A percentile compares a stretch with the other conserved stretches of the same genome.
These are phyloP conservation scores for Gossypium thurberi DNA, from an alignment of 345 rosid species.

Conservation along the genomic window DNA sequence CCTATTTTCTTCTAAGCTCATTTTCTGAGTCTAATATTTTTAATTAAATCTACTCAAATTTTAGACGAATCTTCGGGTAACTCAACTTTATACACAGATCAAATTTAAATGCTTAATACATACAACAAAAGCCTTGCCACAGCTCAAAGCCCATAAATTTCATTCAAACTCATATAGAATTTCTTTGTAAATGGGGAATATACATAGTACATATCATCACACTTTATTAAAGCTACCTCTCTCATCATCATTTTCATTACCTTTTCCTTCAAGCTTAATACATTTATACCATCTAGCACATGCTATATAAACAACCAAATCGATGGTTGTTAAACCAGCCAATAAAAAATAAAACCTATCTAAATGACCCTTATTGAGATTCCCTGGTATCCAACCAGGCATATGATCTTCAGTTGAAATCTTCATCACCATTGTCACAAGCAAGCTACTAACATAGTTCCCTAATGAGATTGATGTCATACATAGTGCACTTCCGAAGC, in stretches of 20 bases:
- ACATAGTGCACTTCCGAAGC: constrained; percentile 93
- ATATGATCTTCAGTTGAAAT: constrained; percentile 76
- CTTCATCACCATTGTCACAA: constrained; percentile 89
- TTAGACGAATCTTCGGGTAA: fast-evolving
- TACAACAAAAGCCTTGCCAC: not conserved
- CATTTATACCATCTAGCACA: constrained; percentile 88
- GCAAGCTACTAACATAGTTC: constrained; percentile 95
- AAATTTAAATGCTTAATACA: not conserved
- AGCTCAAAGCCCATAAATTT: not conserved
- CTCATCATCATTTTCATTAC: constrained; percentile 26
- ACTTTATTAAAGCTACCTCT: constrained; percentile 33
- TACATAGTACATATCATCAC: constrained; percentile 25
- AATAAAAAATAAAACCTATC: constrained; percentile 90
- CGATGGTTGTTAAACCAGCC: constrained; percentile 59
- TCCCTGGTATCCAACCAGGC: constrained; percentile 98
- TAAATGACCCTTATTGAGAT: constrained; percentile 90
- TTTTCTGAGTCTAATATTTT: no score
- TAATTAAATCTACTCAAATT: no score
- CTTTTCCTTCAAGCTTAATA: constrained; percentile 60
- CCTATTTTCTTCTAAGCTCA: no score
- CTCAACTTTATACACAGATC: no score
- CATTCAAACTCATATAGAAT: not conserved
- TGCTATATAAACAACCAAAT: constrained; percentile 52
- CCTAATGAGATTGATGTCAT: constrained; percentile 97
- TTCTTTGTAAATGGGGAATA: not conserved